phyloP scores from a whole-genome alignment of 2,329 filamentous ascomycete genomes.

The Sarocladium oryzae region DNA sequence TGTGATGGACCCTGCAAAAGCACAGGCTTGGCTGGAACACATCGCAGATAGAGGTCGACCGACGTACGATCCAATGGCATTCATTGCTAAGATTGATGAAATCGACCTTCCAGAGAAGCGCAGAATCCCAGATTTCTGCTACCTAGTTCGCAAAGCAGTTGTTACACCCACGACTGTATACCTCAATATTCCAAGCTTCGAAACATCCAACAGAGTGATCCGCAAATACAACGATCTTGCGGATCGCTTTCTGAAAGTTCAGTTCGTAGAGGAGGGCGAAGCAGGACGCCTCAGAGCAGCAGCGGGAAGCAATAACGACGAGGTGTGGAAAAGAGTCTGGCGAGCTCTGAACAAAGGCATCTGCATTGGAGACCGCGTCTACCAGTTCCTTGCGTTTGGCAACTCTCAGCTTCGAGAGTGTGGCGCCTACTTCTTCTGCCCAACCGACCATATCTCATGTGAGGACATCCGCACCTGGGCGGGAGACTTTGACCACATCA shows the following conservation, averaged over 20 bases:
- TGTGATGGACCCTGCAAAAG: conserved; percentile 36
- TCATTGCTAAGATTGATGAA: conserved; percentile 55
- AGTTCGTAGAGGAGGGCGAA: conserved; percentile 76
- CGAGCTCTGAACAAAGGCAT: conserved; percentile 73
- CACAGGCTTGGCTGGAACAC: conserved; percentile 66
- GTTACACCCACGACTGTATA: conserved; percentile 82
- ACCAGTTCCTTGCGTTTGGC: conserved; percentile 87
- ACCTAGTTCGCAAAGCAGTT: conserved; percentile 66
- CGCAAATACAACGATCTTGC: conserved; percentile 60
- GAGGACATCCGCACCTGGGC: conserved; percentile 78
- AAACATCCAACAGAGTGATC: conserved; percentile 82
- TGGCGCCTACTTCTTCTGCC: conserved; percentile 87
- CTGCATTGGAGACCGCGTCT: conserved; percentile 70
- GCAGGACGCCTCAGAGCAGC: conserved; percentile 46
- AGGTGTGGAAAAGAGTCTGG: conserved; percentile 68
- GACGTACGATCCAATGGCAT: conserved; percentile 62
- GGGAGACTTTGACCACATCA: conserved; percentile 78
- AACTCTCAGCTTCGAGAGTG: conserved; percentile 93
- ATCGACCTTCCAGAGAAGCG: conserved; percentile 38
- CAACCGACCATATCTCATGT: conserved; percentile 59
- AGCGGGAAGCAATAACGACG: conserved; percentile 44
- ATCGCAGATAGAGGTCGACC: conserved; percentile 57
- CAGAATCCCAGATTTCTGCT: conserved; percentile 64
- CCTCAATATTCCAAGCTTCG: conserved; percentile 69
- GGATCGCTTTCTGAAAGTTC: conserved; percentile 81